Base-by-base conservation (phyloP, 768 basidiomycete genomes). In the Austroboletus festivus region DNA sequence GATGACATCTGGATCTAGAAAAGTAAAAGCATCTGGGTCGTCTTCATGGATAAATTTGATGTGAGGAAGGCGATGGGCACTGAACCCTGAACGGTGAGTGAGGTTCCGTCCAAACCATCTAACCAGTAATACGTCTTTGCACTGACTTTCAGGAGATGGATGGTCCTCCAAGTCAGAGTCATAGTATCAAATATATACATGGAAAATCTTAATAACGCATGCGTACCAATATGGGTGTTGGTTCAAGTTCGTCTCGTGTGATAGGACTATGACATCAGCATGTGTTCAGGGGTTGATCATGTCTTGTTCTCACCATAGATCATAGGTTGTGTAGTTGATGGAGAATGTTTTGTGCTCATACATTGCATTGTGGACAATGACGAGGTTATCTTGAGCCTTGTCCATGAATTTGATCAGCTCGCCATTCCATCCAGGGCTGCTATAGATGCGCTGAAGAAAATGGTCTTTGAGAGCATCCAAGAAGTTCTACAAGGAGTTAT, bases 51-150 rank as follows among this genome's bases (percentile, higher is more conserved):
- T 5, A n/a, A 35, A 35, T 5, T 15, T 15, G 16, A 35, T n/a
- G 5, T 35, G 10, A 15, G 6, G 5, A n/a, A 35, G 34, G 16
- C 16, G 34, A 13, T 15, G 16, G 5, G 34, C 34, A 7, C 5
- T 13, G 16, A 35, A 35, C 8, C 34, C 34, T 13, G 34, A 6
- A 35, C n/a, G 34, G 34, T n/a, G 16, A 13, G 16, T 35, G 5
- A n/a, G 8, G 10, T 5, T 5, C 8, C 16, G 38, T 0, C 52
- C 45, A 44, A 64, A 62, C 59, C 60, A 65, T 1, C 53, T 44
- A 4, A 71, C 61, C 50, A 60, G 69, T 1, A 68, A 43, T 8
- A 69, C 51, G n/a, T 70, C 51, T 28, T 66, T 55, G 7, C 50
- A 50, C 21, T 20, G 3, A 16, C 5, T 16, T 15, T n/a, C 16